phyloP scores from a whole-genome alignment of 2,329 filamentous ascomycete species.

The Trichoderma sp. region DNA sequence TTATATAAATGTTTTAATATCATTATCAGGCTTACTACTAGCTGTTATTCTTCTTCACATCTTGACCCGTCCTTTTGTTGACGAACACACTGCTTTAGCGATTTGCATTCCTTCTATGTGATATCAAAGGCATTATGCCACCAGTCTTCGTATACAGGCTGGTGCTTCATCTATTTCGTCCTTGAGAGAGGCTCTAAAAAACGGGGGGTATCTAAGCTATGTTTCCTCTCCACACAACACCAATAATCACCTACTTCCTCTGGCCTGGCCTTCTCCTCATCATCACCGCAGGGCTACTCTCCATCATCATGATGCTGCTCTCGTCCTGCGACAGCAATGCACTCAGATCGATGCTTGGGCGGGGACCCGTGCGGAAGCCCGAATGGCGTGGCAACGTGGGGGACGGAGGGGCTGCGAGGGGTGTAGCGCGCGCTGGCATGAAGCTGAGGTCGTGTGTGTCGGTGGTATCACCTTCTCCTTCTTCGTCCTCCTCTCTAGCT shows the following conservation, averaged over 20 bases:
- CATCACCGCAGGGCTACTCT: conserved; percentile 50
- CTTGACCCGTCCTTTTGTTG: background rate
- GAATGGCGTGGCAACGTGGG: conserved; percentile 36
- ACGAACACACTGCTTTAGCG: background rate
- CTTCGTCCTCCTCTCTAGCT: conserved; percentile 26
- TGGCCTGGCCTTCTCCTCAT: conserved; percentile 22
- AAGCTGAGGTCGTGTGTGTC: conserved; percentile 37
- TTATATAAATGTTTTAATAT: conserved; percentile 3
- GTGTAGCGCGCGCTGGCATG: conserved; percentile 34
- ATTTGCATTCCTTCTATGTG: background rate
- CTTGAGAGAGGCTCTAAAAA: background rate
- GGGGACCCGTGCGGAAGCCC: conserved; percentile 26
- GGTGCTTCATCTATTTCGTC: background rate
- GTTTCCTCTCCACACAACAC: background rate
- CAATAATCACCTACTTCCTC: background rate
- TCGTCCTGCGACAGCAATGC: conserved; percentile 55
- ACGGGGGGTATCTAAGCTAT: conserved; percentile 16
- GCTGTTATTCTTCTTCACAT: background rate
- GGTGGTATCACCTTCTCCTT: conserved; percentile 23
- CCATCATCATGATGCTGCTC: conserved; percentile 50
- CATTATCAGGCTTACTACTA: background rate
- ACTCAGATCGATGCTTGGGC: conserved; percentile 56
- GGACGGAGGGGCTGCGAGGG: conserved; percentile 36
- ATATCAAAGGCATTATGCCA: background rate
- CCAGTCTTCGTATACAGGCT: background rate